Evolutionary conservation across 2,329 filamentous ascomycete genomes (phyloP), one percentile per base, ranked within the genome.

Genomic region (Coniella lustricola): DNA sequence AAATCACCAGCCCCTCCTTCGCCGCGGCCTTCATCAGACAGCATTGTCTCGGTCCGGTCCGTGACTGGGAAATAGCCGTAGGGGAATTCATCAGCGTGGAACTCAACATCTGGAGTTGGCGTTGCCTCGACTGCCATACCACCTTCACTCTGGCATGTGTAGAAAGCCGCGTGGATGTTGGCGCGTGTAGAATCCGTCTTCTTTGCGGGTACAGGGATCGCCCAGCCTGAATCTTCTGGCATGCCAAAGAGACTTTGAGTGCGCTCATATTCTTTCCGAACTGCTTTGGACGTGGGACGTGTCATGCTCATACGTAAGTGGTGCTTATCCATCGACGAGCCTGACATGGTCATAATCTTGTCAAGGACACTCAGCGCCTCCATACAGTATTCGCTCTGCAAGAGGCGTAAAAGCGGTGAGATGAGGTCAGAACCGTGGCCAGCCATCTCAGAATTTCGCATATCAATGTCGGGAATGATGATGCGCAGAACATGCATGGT

Each of bases 261-360:
- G 18, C 87, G 84, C 62, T 95, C 91, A 58, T 95, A 97, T 66
- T 97, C 90, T 63, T 96, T 97, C 42, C 88, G 84, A 43, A 93
- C 85, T 0, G 85, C 82, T 57, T 87, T 85, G 0, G 90, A 93
- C 2, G 90, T 89, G 1, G 87, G 84, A 12, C 87, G 85, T 4
- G 90, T 90, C 89, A 98, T 96, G 66, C 91, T 97, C 94, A 98
- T 98, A 34, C 93, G 82, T 50, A 98, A 71, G 61, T 97, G 90
- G 58, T 96, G 89, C 58, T 87, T 89, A 65, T 97, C 93, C 77
- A 95, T 89, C 1, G 91, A 86, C 29, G 87, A 90, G 4, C 88
- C 87, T 0, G 90, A 90, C 73, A 97, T 91, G 22, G 87, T 88
- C 79, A 96, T 95, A 58, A 97, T 93, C 55, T 91, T 87, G 64